phyloP scores from a whole-genome alignment of 345 rosid genomes.

The Gossypium longicalyx region DNA sequence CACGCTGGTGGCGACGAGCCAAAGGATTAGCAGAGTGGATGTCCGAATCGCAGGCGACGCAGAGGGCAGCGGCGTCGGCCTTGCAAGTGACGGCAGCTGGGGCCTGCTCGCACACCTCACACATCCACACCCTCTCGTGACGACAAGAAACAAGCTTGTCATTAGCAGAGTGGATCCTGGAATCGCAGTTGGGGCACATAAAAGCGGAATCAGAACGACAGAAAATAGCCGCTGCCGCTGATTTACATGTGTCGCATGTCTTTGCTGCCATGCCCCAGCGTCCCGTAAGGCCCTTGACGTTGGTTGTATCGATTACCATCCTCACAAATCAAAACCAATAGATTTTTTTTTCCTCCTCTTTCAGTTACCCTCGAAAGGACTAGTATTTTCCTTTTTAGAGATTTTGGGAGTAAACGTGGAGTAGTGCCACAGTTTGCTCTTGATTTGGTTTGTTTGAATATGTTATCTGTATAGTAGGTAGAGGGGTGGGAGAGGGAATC shows the following conservation, averaged over 20 bases:
- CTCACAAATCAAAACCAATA: background rate
- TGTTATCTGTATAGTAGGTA: slow-evolving; percentile 15
- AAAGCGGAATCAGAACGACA: slow-evolving; percentile 76
- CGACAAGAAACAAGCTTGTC: slow-evolving; percentile 42
- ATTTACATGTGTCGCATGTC: slow-evolving; percentile 74
- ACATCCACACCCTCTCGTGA: slow-evolving; percentile 75
- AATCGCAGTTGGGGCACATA: slow-evolving; percentile 59
- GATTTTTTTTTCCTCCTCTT: background rate
- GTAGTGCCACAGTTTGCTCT: slow-evolving; percentile 21
- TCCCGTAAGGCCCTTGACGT: slow-evolving; percentile 32
- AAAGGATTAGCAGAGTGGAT: slow-evolving; percentile 93
- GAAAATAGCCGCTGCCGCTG: slow-evolving; percentile 58
- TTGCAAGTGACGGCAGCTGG: slow-evolving; percentile 93
- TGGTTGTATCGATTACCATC: slow-evolving; percentile 41
- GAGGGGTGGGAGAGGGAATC: slow-evolving; percentile 17
- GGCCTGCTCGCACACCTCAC: slow-evolving; percentile 93
- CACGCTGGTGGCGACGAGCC: slow-evolving; percentile 82
- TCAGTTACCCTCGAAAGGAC: background rate
- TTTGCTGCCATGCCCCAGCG: slow-evolving; percentile 55
- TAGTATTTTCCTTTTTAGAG: background rate
- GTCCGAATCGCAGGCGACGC: slow-evolving; percentile 80
- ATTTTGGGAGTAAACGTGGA: slow-evolving; percentile 17
- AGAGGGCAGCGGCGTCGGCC: slow-evolving; percentile 90
- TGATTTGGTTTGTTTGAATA: slow-evolving; percentile 24
- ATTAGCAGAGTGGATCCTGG: slow-evolving; percentile 46